phyloP scores from a whole-genome alignment of 768 basidiomycete genomes.

The Kondoa subrosea region DNA sequence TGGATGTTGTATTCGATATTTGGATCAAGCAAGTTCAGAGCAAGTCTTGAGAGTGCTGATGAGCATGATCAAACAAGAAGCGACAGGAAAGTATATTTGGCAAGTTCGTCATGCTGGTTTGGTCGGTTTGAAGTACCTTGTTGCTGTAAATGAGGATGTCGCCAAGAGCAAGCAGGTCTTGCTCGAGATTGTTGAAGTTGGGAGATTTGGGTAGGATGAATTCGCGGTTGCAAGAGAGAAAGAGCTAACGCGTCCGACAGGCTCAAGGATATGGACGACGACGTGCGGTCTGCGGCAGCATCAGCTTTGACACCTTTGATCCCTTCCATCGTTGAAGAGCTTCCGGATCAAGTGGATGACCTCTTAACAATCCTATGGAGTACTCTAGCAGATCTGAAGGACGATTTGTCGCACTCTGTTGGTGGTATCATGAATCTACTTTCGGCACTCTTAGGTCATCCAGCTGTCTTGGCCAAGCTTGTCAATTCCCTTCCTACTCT shows the following conservation, averaged over 20 bases:
- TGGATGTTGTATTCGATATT: conserved; percentile 69
- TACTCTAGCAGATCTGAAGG: conserved; percentile 80
- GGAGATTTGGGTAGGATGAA: conserved; percentile 60
- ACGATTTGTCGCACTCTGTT: conserved; percentile 89
- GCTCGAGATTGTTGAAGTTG: conserved; percentile 69
- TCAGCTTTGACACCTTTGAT: conserved; percentile 81
- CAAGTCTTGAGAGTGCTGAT: conserved; percentile 69
- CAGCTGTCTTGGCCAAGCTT: not conserved
- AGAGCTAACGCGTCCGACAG: conserved; percentile 34
- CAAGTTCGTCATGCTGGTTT: conserved; percentile 95
- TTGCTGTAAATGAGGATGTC: conserved; percentile 67
- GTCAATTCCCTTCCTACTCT: conserved; percentile 44
- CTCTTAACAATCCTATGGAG: conserved; percentile 77
- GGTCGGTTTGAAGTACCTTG: conserved; percentile 92
- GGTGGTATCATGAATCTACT: conserved; percentile 94
- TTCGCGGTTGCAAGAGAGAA: not conserved
- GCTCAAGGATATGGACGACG: conserved; percentile 77
- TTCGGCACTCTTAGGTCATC: not conserved
- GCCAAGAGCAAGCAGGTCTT: conserved; percentile 38
- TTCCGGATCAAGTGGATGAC: conserved; percentile 48
- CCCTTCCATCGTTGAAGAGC: conserved; percentile 52
- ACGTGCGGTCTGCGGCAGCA: conserved; percentile 88
- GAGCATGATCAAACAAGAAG: conserved; percentile 81
- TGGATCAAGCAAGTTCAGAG: conserved; percentile 60
- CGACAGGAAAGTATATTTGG: conserved; percentile 52